Conservation (phyloP, 2,329 filamentous ascomycete species). For the Fusarium drepaniforme region DNA sequence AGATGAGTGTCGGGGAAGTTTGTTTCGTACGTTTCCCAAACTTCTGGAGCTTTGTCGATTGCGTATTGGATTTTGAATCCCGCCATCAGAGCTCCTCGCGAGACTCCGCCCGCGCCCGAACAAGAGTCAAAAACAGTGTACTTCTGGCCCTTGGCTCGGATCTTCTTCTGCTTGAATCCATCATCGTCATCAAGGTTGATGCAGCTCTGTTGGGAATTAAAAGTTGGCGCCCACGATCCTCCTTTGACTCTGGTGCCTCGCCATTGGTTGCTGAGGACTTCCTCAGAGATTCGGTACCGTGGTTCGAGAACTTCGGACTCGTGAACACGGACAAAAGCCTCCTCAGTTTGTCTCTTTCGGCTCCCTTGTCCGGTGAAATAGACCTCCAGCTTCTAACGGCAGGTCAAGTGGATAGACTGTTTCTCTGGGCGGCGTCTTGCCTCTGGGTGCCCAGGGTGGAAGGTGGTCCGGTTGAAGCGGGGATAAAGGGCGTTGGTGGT, state of each 20-base stretch:
- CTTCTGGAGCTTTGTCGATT: conserved; percentile 71
- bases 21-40: conserved; percentile 66
- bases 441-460: conserved; percentile 13
- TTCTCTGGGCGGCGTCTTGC: conserved; percentile 33
- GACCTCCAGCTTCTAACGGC: conserved; percentile 61
- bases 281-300: conserved; percentile 47
- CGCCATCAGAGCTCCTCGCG: conserved; percentile 69
- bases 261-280: conserved; percentile 50
- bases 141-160: conserved; percentile 50
- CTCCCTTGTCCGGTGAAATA: conserved; percentile 40
- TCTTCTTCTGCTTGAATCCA: not conserved
- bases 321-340: conserved; percentile 50
- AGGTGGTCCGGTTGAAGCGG: conserved; percentile 45
- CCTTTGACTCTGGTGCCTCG: conserved; percentile 45
- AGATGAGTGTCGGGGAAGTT: conserved; percentile 70
- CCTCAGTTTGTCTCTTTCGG: conserved; percentile 48
- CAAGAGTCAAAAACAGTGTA: conserved; percentile 81
- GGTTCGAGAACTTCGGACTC: conserved; percentile 46
- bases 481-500: conserved; percentile 69
- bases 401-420: conserved; percentile 58
- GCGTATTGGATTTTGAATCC: conserved; percentile 72
- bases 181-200: conserved; percentile 42
- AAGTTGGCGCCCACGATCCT: conserved; percentile 47
- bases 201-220: not conserved
- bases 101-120: conserved; percentile 79